These are phyloP conservation scores for Thraustotheca clavata DNA, from an alignment of 352 stramenopile species.

Conservation along the genomic window DNA sequence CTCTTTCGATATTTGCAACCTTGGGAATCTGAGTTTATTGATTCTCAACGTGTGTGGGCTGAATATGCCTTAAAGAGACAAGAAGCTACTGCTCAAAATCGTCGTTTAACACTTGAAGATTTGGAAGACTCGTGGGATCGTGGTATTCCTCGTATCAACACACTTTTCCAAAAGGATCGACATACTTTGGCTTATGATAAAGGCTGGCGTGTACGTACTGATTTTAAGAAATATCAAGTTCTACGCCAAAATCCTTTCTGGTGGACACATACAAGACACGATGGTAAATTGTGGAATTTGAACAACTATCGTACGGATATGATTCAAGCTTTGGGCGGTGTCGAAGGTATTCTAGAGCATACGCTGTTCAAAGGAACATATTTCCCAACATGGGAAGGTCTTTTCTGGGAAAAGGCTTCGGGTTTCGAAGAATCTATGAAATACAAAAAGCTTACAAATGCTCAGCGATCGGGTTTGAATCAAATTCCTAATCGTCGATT, in stretches of 20 bases:
- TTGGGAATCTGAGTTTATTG: slow-evolving; percentile 98
- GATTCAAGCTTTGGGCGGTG: slow-evolving; percentile 98
- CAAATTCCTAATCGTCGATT: slow-evolving; percentile 99
- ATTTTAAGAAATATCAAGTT: slow-evolving; percentile 99
- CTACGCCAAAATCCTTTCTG: slow-evolving; percentile 98
- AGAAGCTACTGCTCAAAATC: slow-evolving; percentile 98
- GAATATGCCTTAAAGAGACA: slow-evolving; percentile 99
- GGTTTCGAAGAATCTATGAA: slow-evolving; percentile 94
- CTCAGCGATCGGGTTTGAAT: slow-evolving; percentile 98
- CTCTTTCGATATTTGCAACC: slow-evolving; percentile 99
- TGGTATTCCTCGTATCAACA: slow-evolving; percentile 96
- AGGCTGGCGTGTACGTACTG: slow-evolving; percentile 97
- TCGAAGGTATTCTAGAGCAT: slow-evolving; percentile 99
- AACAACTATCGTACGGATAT: slow-evolving; percentile 99
- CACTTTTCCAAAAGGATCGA: slow-evolving; percentile 95
- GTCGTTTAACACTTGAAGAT: slow-evolving; percentile 97
- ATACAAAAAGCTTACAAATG: slow-evolving; percentile 99
- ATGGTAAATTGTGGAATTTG: slow-evolving; percentile 99
- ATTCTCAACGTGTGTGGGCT: slow-evolving; percentile 99
- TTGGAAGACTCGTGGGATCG: slow-evolving; percentile 99
- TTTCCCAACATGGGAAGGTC: slow-evolving; percentile 99
- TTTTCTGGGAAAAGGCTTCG: slow-evolving; percentile 99
- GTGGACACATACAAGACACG: slow-evolving; percentile 98
- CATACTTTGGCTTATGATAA: slow-evolving; percentile 99
- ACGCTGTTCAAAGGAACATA: slow-evolving; percentile 99